Conservation (phyloP, 2,329 filamentous ascomycete species). For the Microsporum audouinii region DNA sequence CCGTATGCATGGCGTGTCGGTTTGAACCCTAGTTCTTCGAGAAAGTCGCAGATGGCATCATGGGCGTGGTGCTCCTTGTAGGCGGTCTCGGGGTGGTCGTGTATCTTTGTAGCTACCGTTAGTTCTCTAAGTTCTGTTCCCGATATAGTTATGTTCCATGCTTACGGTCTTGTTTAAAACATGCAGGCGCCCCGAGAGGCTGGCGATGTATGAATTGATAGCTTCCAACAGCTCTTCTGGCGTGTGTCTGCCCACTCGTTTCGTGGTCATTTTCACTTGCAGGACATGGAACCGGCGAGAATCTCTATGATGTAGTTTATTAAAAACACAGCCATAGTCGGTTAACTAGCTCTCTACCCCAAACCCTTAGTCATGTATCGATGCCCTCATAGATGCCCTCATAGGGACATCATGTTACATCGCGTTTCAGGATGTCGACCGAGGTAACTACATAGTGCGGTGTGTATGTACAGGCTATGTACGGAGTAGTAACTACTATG, state of each 20-base stretch:
- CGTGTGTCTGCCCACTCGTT: neutral
- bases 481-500: too few species aligned
- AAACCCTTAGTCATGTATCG: too few species aligned
- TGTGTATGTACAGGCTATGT: too few species aligned
- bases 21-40: conserved; percentile 36
- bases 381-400: too few species aligned
- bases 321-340: too few species aligned
- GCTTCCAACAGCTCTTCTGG: neutral
- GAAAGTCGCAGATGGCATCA: conserved; percentile 37
- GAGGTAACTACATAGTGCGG: too few species aligned
- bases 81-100: conserved; percentile 41
- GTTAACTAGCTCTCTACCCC: too few species aligned
- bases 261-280: neutral
- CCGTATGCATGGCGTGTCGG: conserved; percentile 43
- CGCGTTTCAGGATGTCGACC: too few species aligned
- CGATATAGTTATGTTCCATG: neutral
- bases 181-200: neutral
- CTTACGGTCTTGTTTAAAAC: neutral
- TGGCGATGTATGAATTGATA: neutral
- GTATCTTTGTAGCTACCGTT: conserved; percentile 24
- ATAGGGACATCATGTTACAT: too few species aligned
- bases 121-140: too few species aligned
- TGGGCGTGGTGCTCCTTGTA: conserved; percentile 45
- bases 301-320: neutral
- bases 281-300: neutral